A percentile compares a stretch with the other conserved stretches of the same genome.
phyloP scores from a whole-genome alignment of 768 basidiomycete species.

The Russula sp. region DNA sequence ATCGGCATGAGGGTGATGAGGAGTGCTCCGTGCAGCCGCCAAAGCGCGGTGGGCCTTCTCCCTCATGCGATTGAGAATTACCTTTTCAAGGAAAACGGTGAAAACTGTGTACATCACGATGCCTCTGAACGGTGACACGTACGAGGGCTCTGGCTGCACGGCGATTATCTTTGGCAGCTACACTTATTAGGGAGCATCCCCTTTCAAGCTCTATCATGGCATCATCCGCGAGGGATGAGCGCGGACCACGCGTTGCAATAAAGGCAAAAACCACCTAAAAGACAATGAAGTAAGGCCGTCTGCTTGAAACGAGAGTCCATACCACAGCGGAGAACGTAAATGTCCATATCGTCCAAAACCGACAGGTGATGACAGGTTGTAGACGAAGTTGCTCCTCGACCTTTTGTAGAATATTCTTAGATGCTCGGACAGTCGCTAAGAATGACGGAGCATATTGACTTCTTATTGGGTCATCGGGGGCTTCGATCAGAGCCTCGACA shows the following conservation, averaged over 20 bases:
- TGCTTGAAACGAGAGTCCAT: constrained; percentile 36
- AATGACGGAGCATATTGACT: constrained; percentile 49
- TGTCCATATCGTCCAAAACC: constrained; percentile 58
- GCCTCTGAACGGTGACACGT: constrained; percentile 24
- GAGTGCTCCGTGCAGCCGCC: constrained; percentile 34
- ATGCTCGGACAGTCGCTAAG: constrained; percentile 45
- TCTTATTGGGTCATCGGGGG: constrained; percentile 42
- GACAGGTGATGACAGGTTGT: constrained; percentile 41
- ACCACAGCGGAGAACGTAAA: constrained; percentile 51
- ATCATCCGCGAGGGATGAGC: constrained; percentile 56
- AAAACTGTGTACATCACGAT: neutral
- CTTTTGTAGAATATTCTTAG: constrained; percentile 40
- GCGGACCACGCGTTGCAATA: constrained; percentile 68
- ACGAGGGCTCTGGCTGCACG: constrained; percentile 64
- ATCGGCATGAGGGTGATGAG: constrained; percentile 28
- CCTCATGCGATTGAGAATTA: constrained; percentile 51
- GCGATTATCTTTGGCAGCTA: constrained; percentile 52
- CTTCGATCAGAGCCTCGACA: constrained; percentile 47
- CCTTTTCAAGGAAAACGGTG: constrained; percentile 34
- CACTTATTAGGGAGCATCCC: constrained; percentile 59
- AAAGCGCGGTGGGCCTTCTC: constrained; percentile 64
- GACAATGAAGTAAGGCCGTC: constrained; percentile 17
- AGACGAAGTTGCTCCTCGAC: constrained; percentile 39
- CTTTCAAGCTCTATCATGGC: constrained; percentile 68
- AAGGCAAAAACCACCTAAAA: constrained; percentile 69